These are phyloP conservation scores for Colletotrichum cordylinicola DNA, from an alignment of 2,329 filamentous ascomycete species.

Conservation along the genomic window DNA sequence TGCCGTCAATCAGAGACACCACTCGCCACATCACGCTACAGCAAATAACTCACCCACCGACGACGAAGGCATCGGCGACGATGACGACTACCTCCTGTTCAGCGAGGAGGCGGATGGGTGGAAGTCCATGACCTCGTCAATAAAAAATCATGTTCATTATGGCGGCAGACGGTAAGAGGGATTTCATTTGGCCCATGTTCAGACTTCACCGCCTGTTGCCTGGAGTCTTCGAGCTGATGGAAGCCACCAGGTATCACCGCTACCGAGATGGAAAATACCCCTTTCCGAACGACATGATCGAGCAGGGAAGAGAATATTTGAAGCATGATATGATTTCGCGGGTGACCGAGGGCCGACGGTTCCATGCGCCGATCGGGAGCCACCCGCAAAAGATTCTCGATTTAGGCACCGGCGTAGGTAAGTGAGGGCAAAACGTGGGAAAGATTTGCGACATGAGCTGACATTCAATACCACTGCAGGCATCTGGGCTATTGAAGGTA, in stretches of 20 bases:
- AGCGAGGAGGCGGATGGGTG: background rate
- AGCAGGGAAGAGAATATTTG: conserved; percentile 30
- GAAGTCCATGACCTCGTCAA: background rate
- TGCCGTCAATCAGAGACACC: background rate
- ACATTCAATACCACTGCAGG: background rate
- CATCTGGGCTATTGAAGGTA: background rate
- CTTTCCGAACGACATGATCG: conserved; percentile 30
- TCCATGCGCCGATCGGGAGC: conserved; percentile 34
- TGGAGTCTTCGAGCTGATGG: background rate
- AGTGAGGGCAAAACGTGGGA: background rate
- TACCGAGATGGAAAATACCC: conserved; percentile 23
- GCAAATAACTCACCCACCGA: background rate
- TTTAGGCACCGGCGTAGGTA: conserved; percentile 30
- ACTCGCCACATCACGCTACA: background rate
- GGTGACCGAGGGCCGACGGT: conserved; percentile 29
- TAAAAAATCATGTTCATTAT: background rate
- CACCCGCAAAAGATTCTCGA: conserved; percentile 32
- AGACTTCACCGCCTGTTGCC: background rate
- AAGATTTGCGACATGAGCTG: background rate
- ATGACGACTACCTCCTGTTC: background rate
- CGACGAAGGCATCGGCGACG: background rate
- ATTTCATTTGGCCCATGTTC: background rate
- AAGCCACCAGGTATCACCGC: background rate
- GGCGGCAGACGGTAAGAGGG: background rate
- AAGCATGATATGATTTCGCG: conserved; percentile 37